These are phyloP conservation scores for Castanea crenata DNA, from an alignment of 306 rosid genomes.

Conservation along the genomic window DNA sequence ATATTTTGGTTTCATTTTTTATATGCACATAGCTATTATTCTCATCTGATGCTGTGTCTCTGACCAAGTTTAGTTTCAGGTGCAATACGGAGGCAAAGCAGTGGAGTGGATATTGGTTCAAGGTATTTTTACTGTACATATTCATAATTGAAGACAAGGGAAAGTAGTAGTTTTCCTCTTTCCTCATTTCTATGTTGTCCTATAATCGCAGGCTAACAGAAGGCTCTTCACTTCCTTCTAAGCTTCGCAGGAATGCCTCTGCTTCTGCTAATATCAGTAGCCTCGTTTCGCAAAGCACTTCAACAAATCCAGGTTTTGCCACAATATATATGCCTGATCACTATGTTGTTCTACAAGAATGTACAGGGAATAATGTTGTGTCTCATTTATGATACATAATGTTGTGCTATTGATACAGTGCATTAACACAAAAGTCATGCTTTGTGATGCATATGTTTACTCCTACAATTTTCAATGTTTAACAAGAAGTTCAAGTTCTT, in stretches of 20 bases:
- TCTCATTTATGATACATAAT: background rate
- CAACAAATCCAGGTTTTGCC: constrained; percentile 54
- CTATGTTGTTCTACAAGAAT: background rate
- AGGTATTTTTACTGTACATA: constrained; percentile 42
- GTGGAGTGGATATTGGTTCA: constrained; percentile 64
- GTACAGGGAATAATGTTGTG: background rate
- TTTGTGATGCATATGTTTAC: background rate
- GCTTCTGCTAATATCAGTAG: constrained; percentile 72
- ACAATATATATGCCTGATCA: background rate
- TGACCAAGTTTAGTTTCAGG: constrained; percentile 44
- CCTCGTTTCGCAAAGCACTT: constrained; percentile 49
- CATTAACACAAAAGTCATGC: background rate
- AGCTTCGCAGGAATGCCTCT: constrained; percentile 81
- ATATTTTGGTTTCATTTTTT: background rate
- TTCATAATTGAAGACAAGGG: background rate
- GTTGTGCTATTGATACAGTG: background rate
- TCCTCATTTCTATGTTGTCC: background rate
- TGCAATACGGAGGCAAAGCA: constrained; percentile 60
- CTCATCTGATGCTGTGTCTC: background rate
- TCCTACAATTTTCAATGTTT: background rate
- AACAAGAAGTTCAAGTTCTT: background rate
- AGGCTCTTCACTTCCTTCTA: constrained; percentile 47
- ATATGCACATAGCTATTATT: background rate
- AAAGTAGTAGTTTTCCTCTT: background rate
- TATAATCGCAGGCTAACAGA: constrained; percentile 52